Evolutionary conservation across 2,329 filamentous ascomycete species (phyloP).

Genomic region (Penicillium sp.): DNA sequence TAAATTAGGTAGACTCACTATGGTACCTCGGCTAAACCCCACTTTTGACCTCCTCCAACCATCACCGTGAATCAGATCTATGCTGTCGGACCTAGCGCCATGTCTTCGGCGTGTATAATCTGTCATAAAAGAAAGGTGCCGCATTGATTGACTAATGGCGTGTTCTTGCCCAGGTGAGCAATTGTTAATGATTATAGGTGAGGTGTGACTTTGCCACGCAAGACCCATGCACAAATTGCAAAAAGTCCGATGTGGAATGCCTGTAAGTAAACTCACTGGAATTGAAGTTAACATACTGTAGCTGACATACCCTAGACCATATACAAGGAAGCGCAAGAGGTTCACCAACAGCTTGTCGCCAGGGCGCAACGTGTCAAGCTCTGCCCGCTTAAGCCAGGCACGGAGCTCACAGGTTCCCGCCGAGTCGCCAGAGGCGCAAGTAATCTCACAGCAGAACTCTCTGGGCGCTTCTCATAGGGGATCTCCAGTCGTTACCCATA

Average conservation of each 20-base stretch:
- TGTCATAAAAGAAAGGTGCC: constrained; percentile 46
- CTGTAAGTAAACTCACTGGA: constrained; percentile 14
- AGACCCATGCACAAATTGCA: constrained; percentile 30
- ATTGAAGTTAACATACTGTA: neutral
- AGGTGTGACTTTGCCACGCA: constrained; percentile 28
- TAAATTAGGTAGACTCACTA: neutral
- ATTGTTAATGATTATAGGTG: constrained; percentile 23
- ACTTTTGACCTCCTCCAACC: constrained; percentile 17
- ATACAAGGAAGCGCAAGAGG: constrained; percentile 33
- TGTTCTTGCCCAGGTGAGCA: neutral
- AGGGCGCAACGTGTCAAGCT: constrained; percentile 9
- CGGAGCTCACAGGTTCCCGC: constrained; percentile 21
- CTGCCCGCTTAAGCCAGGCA: constrained; percentile 21
- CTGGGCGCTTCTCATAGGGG: constrained; percentile 2
- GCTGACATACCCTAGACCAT: constrained; percentile 20
- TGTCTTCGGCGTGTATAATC: constrained; percentile 39
- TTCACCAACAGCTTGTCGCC: constrained; percentile 39
- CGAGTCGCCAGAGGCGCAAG: constrained; percentile 8
- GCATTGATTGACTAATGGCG: constrained; percentile 16
- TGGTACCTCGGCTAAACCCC: constrained; percentile 12
- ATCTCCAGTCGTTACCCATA: neutral
- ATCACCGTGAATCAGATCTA: constrained; percentile 7
- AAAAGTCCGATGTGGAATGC: constrained; percentile 26
- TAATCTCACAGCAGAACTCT: constrained; percentile 9
- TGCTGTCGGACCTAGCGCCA: constrained; percentile 17